These are phyloP conservation scores for Cnidoscolus chayamansa DNA, from an alignment of 441 rosid species.

Conservation along the genomic window DNA sequence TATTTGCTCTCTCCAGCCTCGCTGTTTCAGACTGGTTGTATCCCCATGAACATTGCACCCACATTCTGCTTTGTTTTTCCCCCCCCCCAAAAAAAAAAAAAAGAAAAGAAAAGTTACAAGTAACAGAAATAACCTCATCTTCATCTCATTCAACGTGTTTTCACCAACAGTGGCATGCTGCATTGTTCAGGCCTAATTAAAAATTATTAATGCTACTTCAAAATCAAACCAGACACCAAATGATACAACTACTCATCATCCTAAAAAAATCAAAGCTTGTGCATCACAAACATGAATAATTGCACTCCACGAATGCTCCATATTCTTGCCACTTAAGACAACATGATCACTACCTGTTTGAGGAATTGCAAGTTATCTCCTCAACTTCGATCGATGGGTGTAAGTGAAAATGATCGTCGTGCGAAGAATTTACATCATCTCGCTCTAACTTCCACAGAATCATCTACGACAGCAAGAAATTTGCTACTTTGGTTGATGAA, in stretches of 20 bases:
- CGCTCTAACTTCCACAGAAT: conserved; percentile 50
- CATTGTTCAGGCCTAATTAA: too few relatives aligned
- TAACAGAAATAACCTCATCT: too few relatives aligned
- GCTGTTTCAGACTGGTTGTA: too few relatives aligned
- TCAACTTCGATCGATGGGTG: conserved; percentile 49
- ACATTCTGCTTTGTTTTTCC: too few relatives aligned
- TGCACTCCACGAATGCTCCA: conserved; percentile 63
- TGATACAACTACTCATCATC: conserved; percentile 44
- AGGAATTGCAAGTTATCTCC: conserved; percentile 44
- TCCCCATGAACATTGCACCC: too few relatives aligned
- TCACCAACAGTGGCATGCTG: too few relatives aligned
- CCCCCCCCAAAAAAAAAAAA: too few relatives aligned
- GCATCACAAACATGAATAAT: conserved; percentile 70
- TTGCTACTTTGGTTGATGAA: conserved; percentile 27
- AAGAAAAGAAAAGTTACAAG: too few relatives aligned
- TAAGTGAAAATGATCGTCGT: conserved; percentile 36
- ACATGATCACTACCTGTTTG: conserved; percentile 45
- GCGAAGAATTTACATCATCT: conserved; percentile 37
- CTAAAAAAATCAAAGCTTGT: conserved; percentile 58
- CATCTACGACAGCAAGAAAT: conserved; percentile 56
- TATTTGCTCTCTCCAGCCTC: too few relatives aligned
- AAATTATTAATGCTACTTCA: too few relatives aligned
- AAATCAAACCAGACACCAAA: conserved; percentile 47
- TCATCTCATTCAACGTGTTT: too few relatives aligned
- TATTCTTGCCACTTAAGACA: conserved; percentile 29